Evolutionary conservation across 495 filamentous ascomycete genomes (phyloP).

Genomic region (Penicillium canariense): DNA sequence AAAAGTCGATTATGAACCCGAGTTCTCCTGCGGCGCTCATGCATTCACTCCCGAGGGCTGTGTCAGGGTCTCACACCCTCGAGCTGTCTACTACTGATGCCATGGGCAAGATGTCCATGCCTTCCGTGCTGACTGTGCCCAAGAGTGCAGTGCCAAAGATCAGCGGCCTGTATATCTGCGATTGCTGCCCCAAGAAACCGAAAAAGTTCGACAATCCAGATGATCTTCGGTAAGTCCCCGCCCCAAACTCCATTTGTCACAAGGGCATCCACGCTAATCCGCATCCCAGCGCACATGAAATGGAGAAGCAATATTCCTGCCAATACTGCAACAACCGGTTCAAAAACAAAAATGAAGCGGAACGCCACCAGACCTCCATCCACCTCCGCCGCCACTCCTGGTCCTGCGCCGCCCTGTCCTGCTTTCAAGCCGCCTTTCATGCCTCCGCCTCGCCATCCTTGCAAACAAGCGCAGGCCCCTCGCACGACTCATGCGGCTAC

Average conservation of each 20-base stretch:
- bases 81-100: conserved; percentile 32
- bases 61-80: conserved; percentile 21
- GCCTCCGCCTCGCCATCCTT: conserved; percentile 51
- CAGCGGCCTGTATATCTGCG: conserved; percentile 70
- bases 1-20: conserved; percentile 52
- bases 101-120: conserved; percentile 45
- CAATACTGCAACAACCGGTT: conserved; percentile 91
- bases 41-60: conserved; percentile 17
- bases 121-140: conserved; percentile 27
- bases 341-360: conserved; percentile 99
- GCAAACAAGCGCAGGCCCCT: conserved; percentile 39
- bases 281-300: conserved; percentile 64
- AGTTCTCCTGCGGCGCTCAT: conserved; percentile 54
- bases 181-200: conserved; percentile 98
- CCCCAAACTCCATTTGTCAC: background rate
- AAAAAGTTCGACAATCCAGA: conserved; percentile 91
- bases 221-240: conserved; percentile 74
- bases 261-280: conserved; percentile 2
- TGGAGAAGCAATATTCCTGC: conserved; percentile 95
- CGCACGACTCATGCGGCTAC: conserved; percentile 84
- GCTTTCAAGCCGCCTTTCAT: conserved; percentile 81
- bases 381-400: conserved; percentile 95
- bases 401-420: conserved; percentile 87
- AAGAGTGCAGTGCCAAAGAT: conserved; percentile 35
- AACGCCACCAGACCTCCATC: conserved; percentile 94